Base-by-base conservation (phyloP, 139 green algal genomes). In the Monoraphidium neglectum region DNA sequence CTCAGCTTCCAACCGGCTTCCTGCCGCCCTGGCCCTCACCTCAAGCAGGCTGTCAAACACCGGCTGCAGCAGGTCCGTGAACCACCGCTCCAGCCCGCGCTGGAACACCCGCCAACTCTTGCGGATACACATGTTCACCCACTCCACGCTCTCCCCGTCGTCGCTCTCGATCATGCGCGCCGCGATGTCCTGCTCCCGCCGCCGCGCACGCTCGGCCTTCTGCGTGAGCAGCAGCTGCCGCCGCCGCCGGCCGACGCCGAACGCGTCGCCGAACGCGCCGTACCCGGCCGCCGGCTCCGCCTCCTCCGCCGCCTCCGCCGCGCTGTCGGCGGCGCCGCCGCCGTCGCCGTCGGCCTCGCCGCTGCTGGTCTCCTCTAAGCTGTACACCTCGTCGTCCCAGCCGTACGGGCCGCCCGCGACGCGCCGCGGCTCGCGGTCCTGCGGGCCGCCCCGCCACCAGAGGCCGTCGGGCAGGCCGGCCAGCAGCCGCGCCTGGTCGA, bases 41-140 rank as follows among this genome's bases (percentile, higher is more conserved):
- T 79, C 61, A 32, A 94, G 80, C 28, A 98, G 79, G 40, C 82
- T 87, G 79, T 99, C 95, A 77, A 99, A 95, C 54, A 97, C 83
- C 1, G 93, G 94, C 85, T 99, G 95, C 81, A 99, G 86, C 67
- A 99, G 78, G 77, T 93, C 90, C 4, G 92, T 90, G 49, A 99
- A 84, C 95, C 95, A 99, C 24, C 84, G 72, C 83, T 98, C 95
- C 67, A 99, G 74, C 26, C 93, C 92, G 0, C 93, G 84, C 82
- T 97, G 95, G 75, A 98, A 99, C 32, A 99, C 91, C 5, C 95
- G 87, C 94, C 94, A 99, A 26, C 89, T 85, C 88, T 98, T 98
- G 32, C 93, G 82, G 78, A 89, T 92, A 78, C 93, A 97, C 95
- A 98, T 98, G 86, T 98, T 98, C 53, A 98, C 86, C 95, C 95